Base-by-base conservation (phyloP, 352 stramenopile genomes). In the Halophytophthora polymorphica region DNA sequence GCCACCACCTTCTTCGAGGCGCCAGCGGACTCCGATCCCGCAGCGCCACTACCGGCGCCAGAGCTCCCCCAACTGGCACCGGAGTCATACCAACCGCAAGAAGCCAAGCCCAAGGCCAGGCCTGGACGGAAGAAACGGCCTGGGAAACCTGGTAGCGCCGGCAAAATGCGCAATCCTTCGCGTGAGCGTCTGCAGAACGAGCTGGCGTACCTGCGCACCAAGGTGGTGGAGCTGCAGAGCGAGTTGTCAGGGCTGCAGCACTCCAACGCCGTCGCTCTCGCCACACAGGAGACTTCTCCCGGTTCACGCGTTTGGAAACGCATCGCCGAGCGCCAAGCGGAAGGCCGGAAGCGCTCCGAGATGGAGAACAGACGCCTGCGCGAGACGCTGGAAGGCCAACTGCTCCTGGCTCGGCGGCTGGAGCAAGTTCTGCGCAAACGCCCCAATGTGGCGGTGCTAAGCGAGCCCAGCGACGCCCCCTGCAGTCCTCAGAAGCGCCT, bases 361-460 rank as follows among this genome's bases (percentile, higher is more conserved):
- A 42, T 41, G 12, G 76, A 86, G 56, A 82, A 83, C 17, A 47
- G 51, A 33, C 64, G 76, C 13, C 48, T 87, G 2, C 66, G 67
- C 17, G 44, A 29, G 11, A 58, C 66, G 39, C 56, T 86, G 12
- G 53, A 84, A 33, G 64, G 56, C 6, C 76, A 86, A 53, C 77
- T 82, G 54, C 53, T 61, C 38, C 56, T 83, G 38, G 70, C 68
- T 21, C 68, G 75, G 33, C 65, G 59, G 14, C 68, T 86, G 14
- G 68, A 86, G 31, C 46, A 77, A 19, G 63, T 83, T 47, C 57
- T 86, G 28, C 61, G 69, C 22, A 83, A 83, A 40, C 63, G 68
- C 2, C 68, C 71, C 10, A 73, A 74, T 40, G 56, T 75, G 33
- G 61, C 60, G 2, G 64, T 83, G 15, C 64, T 71, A 17, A 51